Conservation (phyloP, 2,329 filamentous ascomycete species). For the Cyanodermella asteris region DNA sequence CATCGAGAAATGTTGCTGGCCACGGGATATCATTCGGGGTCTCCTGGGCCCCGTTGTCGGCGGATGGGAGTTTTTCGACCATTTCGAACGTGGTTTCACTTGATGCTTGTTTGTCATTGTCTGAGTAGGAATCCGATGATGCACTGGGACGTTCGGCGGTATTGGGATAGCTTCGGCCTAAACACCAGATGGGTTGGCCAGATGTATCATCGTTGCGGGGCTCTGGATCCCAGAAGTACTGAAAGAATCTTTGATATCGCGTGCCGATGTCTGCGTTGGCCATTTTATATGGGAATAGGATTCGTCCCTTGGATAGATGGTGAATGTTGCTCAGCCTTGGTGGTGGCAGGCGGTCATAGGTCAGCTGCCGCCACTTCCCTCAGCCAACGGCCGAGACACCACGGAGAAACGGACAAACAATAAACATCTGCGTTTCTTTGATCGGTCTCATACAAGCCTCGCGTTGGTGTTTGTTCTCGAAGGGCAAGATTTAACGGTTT, state of each 20-base stretch:
- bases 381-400: no score
- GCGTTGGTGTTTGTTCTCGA: no score
- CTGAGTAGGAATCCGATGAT: conserved; percentile 2
- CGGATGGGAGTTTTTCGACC: conserved; percentile 3
- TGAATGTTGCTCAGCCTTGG: conserved; percentile 3
- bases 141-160: conserved; percentile 7
- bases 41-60: conserved; percentile 5
- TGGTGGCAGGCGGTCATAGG: no score
- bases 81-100: conserved; percentile 7
- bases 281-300: conserved; percentile 19
- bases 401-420: no score
- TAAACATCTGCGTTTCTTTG: no score
- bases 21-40: conserved; percentile 27
- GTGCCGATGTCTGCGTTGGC: conserved; percentile 50
- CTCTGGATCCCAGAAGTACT: conserved; percentile 81
- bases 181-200: conserved; percentile 61
- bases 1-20: conserved; percentile 68
- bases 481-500: no score
- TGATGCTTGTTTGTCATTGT: no score
- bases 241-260: conserved; percentile 64
- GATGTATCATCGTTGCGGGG: conserved; percentile 54
- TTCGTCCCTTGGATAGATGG: no score
- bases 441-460: no score
- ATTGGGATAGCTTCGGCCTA: conserved; percentile 40
- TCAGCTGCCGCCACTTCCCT: no score